phyloP scores from a whole-genome alignment of 257 asterid genomes.

The Ilex asprella region DNA sequence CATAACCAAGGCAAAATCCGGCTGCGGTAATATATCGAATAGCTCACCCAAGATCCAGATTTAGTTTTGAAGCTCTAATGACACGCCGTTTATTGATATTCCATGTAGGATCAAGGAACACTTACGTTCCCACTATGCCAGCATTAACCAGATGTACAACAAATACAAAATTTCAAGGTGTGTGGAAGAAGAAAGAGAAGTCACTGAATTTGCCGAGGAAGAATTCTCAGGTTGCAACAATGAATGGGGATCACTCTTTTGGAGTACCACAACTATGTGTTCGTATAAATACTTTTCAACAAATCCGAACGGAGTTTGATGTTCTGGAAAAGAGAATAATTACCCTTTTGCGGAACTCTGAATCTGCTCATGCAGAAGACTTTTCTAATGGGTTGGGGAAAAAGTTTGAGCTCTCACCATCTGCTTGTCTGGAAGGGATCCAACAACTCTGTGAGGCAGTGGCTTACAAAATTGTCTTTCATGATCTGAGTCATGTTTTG shows the following conservation, averaged over 20 bases:
- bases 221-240: slow-evolving; percentile 74
- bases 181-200: slow-evolving; percentile 83
- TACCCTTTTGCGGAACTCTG: slow-evolving; percentile 83
- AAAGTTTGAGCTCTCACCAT: slow-evolving; percentile 77
- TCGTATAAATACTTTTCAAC: slow-evolving; percentile 84
- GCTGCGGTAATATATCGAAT: slow-evolving; percentile 58
- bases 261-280: slow-evolving; percentile 75
- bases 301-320: slow-evolving; percentile 65
- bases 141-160: slow-evolving; percentile 80
- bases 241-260: slow-evolving; percentile 50
- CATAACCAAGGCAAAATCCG: slow-evolving; percentile 74
- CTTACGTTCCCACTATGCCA: slow-evolving; percentile 77
- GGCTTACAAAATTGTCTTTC: slow-evolving; percentile 76
- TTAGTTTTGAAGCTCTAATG: slow-evolving; percentile 4
- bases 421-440: slow-evolving; percentile 78
- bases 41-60: not conserved
- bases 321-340: slow-evolving; percentile 77
- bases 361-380: slow-evolving; percentile 80
- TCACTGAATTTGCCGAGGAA: slow-evolving; percentile 39
- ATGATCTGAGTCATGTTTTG: slow-evolving; percentile 54
- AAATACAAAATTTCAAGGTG: slow-evolving; percentile 44
- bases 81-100: slow-evolving; percentile 7
- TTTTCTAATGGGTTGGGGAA: slow-evolving; percentile 63
- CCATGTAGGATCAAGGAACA: slow-evolving; percentile 66
- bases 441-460: slow-evolving; percentile 74